Base-by-base conservation (phyloP, 768 basidiomycete species). In the Boletellus sp. region DNA sequence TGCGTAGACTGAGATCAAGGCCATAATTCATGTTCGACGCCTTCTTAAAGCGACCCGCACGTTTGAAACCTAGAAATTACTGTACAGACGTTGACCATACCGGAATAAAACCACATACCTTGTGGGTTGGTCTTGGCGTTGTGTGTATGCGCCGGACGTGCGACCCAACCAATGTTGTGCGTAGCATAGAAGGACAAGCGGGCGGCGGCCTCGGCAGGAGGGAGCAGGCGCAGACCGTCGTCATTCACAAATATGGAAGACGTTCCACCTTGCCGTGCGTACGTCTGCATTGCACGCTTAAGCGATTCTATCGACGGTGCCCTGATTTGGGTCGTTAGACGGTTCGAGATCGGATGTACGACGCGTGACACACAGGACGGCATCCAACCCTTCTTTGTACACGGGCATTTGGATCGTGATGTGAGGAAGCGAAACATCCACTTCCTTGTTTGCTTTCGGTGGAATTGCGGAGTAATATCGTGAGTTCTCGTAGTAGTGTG, bases 11-110 rank as follows among this genome's bases (percentile, higher is more conserved):
- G 2, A 78, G 55, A 34, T 70, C 72, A 35, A 78, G 71, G 19
- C 79, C 90, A 58, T 86, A 92, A 64, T 94, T 95, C 85, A 94
- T 84, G 69, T 95, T 95, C 15, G 83, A 85, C 1, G 91, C 91
- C 70, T 95, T 95, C 75, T 95, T 95, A 77, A 95, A 95, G 19
- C 91, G 78, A 28, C 93, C 92, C 4, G 85, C 65, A 34, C 72
- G 68, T 20, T 55, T 70, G n/a, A 60, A 67, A 4, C 62, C 65
- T 69, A 28, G 8, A 16, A 36, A 40, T 8, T 12, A n/a, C 12
- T 11, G 41, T 32, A 40, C 3, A 15, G 42, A 20, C 23, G 6
- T 24, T 20, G 62, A 74, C 73, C 72, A 77, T 65, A 72, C 72
- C 16, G 70, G 7, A 24, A 17, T 4, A 8, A 6, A 4, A 32